Evolutionary conservation across 805 yeast genomes (phyloP).

Genomic region (Wickerhamomyces pijperi): DNA sequence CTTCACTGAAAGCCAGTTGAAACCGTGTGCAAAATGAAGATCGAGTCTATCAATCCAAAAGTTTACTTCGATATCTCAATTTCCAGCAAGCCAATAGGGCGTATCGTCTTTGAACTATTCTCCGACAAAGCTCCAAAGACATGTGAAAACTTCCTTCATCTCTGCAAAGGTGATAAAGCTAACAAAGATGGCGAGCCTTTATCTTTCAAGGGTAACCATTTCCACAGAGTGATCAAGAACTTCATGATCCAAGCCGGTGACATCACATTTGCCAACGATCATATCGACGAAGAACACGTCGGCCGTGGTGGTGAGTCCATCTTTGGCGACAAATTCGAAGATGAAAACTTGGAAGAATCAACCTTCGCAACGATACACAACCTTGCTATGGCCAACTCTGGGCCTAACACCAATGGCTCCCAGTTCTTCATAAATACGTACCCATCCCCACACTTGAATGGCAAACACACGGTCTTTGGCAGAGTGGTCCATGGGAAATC

Average conservation of each 20-base stretch:
- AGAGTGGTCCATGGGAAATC: slow-evolving; percentile 56
- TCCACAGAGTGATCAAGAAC: slow-evolving; percentile 56
- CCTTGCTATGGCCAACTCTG: slow-evolving; percentile 57
- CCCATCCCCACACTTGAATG: slow-evolving; percentile 62
- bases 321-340: slow-evolving; percentile 32
- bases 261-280: slow-evolving; percentile 27
- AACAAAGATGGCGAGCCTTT: slow-evolving; percentile 16
- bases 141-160: slow-evolving; percentile 33
- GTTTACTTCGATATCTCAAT: slow-evolving; percentile 43
- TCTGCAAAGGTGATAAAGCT: slow-evolving; percentile 29
- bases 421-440: slow-evolving; percentile 66
- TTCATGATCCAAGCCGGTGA: slow-evolving; percentile 69
- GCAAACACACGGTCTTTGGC: slow-evolving; percentile 74
- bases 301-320: slow-evolving; percentile 39
- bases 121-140: slow-evolving; percentile 45
- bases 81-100: slow-evolving; percentile 32
- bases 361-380: slow-evolving; percentile 34
- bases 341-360: slow-evolving; percentile 37
- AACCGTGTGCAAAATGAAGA: slow-evolving; percentile 7
- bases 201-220: slow-evolving; percentile 32
- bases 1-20: too few relatives aligned
- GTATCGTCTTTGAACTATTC: slow-evolving; percentile 49
- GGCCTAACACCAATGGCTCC: slow-evolving; percentile 41
- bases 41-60: slow-evolving; percentile 4
- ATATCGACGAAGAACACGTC: slow-evolving; percentile 14